These are phyloP conservation scores for Stagonosporopsis vannaccii DNA, from an alignment of 2,329 filamentous ascomycete species.

Conservation along the genomic window DNA sequence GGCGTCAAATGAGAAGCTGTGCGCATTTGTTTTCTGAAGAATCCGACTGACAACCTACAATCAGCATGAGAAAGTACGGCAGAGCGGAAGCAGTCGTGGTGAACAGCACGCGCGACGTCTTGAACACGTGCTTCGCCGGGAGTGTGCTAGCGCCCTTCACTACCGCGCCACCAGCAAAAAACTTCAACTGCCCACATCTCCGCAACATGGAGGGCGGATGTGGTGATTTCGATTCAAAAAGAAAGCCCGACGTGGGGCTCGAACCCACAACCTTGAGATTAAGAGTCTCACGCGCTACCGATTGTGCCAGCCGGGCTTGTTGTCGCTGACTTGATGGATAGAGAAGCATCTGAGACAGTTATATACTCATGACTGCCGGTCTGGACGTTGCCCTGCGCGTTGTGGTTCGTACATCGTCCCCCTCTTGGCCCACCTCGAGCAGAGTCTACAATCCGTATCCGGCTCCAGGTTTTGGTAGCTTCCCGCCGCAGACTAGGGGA, in stretches of 20 bases:
- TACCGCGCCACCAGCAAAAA: not conserved
- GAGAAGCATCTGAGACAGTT: accelerated
- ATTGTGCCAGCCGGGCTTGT: constrained; percentile 39
- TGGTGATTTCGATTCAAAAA: constrained; percentile 3
- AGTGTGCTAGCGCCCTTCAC: not conserved
- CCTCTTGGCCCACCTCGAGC: not conserved
- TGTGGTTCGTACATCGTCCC: not conserved
- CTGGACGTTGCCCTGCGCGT: too few relatives aligned
- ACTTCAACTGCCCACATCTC: not conserved
- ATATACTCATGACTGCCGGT: too few relatives aligned
- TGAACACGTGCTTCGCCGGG: not conserved
- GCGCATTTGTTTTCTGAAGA: too few relatives aligned
- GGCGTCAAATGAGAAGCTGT: too few relatives aligned
- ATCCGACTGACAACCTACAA: too few relatives aligned
- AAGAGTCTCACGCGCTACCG: constrained; percentile 29
- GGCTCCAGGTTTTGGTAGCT: not conserved
- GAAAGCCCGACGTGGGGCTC: constrained; percentile 43
- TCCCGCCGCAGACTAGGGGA: constrained; percentile 15
- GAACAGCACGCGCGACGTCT: not conserved
- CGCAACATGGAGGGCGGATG: not conserved
- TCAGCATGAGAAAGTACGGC: too few relatives aligned
- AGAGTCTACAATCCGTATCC: too few relatives aligned
- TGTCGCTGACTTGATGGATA: constrained; percentile 15
- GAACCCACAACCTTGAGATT: constrained; percentile 55
- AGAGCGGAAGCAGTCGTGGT: too few relatives aligned